Conservation (phyloP, 306 rosid species). For the Oxytropis ochrocephala region DNA sequence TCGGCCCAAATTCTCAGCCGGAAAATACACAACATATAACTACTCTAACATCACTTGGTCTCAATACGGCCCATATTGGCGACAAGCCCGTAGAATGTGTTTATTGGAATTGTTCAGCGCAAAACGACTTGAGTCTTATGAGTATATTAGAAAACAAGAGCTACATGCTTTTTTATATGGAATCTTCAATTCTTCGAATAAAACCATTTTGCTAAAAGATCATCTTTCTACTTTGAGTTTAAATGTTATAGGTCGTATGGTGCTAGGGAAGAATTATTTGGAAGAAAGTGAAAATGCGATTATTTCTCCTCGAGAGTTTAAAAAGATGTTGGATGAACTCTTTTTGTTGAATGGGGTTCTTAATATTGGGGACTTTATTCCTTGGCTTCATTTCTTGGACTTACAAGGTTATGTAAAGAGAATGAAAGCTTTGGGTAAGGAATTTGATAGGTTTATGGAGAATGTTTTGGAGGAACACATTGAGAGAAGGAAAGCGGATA, state of each 20-base stretch:
- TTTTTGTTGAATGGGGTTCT: slow-evolving; percentile 62
- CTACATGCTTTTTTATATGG: slow-evolving; percentile 8
- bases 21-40: slow-evolving; percentile 65
- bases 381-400: slow-evolving; percentile 73
- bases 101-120: slow-evolving; percentile 51
- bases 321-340: slow-evolving; percentile 72
- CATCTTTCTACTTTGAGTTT: slow-evolving; percentile 47
- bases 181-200: slow-evolving; percentile 13
- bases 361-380: slow-evolving; percentile 70
- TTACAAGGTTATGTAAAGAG: slow-evolving; percentile 73
- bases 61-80: slow-evolving; percentile 70
- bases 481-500: slow-evolving; percentile 28
- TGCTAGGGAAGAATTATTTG: slow-evolving; percentile 65
- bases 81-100: slow-evolving; percentile 71
- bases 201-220: slow-evolving; percentile 23
- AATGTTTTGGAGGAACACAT: too few relatives aligned
- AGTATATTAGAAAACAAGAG: slow-evolving; percentile 60
- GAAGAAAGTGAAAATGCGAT: slow-evolving; percentile 23
- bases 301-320: slow-evolving; percentile 59
- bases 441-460: slow-evolving; percentile 49
- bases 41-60: slow-evolving; percentile 72
- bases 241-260: slow-evolving; percentile 77
- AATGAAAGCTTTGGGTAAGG: slow-evolving; percentile 68
- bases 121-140: slow-evolving; percentile 48
- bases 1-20: slow-evolving; percentile 61